Percentiles rank a stretch among this genome's conserved stretches.
These are phyloP conservation scores for Populus hybrid DNA, from an alignment of 441 rosid genomes.

Conservation along the genomic window DNA sequence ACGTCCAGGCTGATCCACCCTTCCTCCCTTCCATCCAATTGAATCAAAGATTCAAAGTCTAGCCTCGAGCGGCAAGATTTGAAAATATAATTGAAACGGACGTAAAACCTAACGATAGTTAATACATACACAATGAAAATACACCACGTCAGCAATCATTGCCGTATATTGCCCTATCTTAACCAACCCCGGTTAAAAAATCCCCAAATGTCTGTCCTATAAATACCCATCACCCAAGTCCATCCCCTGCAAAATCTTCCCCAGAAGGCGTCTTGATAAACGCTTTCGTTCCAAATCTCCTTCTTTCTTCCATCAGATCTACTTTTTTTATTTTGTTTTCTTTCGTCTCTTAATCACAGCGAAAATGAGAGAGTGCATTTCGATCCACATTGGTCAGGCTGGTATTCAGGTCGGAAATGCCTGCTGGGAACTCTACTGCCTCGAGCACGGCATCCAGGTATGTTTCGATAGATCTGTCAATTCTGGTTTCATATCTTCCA, in stretches of 20 bases:
- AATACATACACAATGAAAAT: not conserved
- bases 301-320: not conserved
- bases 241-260: not conserved
- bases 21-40: not conserved
- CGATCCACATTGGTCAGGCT: conserved; percentile 52
- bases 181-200: conserved; percentile 10
- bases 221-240: not conserved
- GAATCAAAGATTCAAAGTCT: conserved; percentile 1
- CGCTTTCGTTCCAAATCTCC: conserved; percentile 35
- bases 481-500: not conserved
- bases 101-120: conserved; percentile 7
- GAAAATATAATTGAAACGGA: conserved; percentile 21
- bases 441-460: conserved; percentile 92
- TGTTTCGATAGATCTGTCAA: not conserved
- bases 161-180: not conserved
- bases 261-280: conserved; percentile 79
- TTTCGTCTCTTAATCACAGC: not conserved
- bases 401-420: conserved; percentile 56
- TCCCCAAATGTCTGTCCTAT: not conserved
- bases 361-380: conserved; percentile 56
- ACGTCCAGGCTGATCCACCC: not conserved
- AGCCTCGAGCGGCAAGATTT: conserved; percentile 41
- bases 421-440: conserved; percentile 74
- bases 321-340: not conserved
- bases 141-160: conserved; percentile 26